Conservation (phyloP, 1,284 basidiomycete species). For the Phylloporus sp. region DNA sequence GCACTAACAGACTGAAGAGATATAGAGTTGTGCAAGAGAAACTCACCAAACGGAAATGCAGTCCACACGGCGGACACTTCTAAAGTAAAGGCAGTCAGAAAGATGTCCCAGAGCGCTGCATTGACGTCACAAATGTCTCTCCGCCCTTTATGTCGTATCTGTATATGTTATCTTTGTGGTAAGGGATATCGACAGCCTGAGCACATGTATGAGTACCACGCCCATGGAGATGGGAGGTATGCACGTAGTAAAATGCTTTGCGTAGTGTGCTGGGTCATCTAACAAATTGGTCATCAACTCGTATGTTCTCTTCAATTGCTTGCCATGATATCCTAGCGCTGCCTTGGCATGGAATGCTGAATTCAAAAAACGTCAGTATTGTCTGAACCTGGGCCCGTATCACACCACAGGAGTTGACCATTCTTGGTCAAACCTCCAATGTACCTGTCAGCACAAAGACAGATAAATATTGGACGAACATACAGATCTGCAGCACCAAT, state of each 20-base stretch:
- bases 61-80: too few relatives aligned
- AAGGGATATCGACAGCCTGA: slow-evolving; percentile 23
- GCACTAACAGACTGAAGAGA: too few relatives aligned
- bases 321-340: slow-evolving; percentile 16
- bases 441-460: neutral
- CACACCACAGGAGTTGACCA: slow-evolving; percentile 9
- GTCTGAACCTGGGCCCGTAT: slow-evolving; percentile 20
- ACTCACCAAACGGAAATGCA: neutral
- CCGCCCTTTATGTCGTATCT: slow-evolving; percentile 15
- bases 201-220: neutral
- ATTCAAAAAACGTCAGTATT: slow-evolving; percentile 21
- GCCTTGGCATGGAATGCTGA: slow-evolving; percentile 19
- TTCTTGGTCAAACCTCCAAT: slow-evolving; percentile 20
- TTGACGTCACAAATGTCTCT: slow-evolving; percentile 12
- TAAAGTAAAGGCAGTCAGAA: too few relatives aligned
- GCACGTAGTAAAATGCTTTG: slow-evolving; percentile 14
- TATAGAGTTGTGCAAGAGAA: too few relatives aligned
- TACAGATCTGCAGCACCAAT: slow-evolving; percentile 14
- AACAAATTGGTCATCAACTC: slow-evolving; percentile 15
- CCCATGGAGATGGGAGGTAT: neutral
- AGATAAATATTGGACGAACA: neutral
- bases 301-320: slow-evolving; percentile 19
- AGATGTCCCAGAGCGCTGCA: slow-evolving; percentile 9
- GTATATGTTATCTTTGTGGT: slow-evolving; percentile 21
- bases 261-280: slow-evolving; percentile 10